phyloP scores from a whole-genome alignment of 106 monocot genomes.

The Phalaenopsis equestris region DNA sequence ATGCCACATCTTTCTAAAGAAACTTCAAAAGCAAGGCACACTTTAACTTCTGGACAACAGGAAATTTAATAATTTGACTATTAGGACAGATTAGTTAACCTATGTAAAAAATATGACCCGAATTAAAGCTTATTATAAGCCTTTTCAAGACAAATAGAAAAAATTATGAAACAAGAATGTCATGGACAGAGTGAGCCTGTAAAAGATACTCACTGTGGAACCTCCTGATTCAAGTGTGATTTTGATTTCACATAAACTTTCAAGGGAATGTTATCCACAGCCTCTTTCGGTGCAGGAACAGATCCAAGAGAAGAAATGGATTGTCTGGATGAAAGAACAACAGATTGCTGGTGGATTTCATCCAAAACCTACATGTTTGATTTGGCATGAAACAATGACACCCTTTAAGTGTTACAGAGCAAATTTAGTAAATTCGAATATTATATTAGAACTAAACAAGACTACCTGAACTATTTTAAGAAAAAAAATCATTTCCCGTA shows the following conservation, averaged over 20 bases:
- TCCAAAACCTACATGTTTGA: constrained; percentile 68
- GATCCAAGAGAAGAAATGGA: constrained; percentile 84
- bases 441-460: no score
- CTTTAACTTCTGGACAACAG: neutral
- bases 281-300: constrained; percentile 85
- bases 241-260: constrained; percentile 44
- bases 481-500: neutral
- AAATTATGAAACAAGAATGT: neutral
- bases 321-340: constrained; percentile 62
- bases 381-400: neutral
- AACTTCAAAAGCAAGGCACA: neutral
- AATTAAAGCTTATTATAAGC: neutral
- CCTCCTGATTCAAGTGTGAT: constrained; percentile 49
- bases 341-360: constrained; percentile 98
- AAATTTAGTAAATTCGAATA: neutral
- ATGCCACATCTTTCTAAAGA: neutral
- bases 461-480: neutral
- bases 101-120: neutral
- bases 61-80: neutral
- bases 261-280: constrained; percentile 73
- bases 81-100: neutral
- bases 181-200: neutral
- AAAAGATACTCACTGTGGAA: constrained; percentile 49
- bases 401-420: neutral
- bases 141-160: neutral